A percentile compares a stretch with the other conserved stretches of the same genome.
Conservation (phyloP, 208 protist species). For the Herpetomonas tarakana region DNA sequence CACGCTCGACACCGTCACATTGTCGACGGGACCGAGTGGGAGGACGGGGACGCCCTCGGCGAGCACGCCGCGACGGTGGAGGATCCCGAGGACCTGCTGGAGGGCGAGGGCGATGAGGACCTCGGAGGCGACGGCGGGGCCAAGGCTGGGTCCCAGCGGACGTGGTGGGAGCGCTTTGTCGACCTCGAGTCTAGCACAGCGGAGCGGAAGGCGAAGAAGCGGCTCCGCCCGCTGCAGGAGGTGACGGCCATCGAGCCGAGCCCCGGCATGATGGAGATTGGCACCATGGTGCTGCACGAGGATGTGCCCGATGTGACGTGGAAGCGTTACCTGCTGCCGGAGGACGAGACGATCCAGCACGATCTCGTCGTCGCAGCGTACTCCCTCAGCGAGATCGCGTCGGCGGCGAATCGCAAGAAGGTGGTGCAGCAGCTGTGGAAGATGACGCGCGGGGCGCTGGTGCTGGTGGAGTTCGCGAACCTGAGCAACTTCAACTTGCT, state of each 20-base stretch:
- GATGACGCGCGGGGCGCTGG: constrained; percentile 79
- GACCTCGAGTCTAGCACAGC: constrained; percentile 64
- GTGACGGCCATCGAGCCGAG: constrained; percentile 83
- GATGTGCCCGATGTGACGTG: constrained; percentile 85
- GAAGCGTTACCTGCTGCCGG: constrained; percentile 83
- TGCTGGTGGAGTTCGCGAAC: constrained; percentile 84
- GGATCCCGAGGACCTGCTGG: constrained; percentile 34
- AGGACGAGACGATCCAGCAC: constrained; percentile 79
- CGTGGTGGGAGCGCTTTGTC: constrained; percentile 86
- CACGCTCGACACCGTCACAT: constrained; percentile 73
- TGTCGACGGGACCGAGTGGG: constrained; percentile 83
- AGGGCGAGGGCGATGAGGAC: constrained; percentile 46
- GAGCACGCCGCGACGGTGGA: constrained; percentile 35
- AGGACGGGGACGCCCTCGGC: constrained; percentile 61
- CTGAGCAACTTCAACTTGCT: constrained; percentile 84
- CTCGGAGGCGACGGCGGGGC: constrained; percentile 6
- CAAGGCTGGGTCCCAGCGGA: constrained; percentile 12
- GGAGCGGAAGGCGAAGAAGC: constrained; percentile 37
- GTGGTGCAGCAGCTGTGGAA: constrained; percentile 87
- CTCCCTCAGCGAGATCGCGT: constrained; percentile 82
- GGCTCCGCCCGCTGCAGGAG: constrained; percentile 78
- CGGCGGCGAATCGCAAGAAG: constrained; percentile 45
- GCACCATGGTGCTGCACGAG: constrained; percentile 85
- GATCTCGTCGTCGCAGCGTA: constrained; percentile 85
- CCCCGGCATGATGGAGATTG: constrained; percentile 90